Evolutionary conservation across 2,329 filamentous ascomycete species (phyloP).

Genomic region (Torrubiella hemipterigena): DNA sequence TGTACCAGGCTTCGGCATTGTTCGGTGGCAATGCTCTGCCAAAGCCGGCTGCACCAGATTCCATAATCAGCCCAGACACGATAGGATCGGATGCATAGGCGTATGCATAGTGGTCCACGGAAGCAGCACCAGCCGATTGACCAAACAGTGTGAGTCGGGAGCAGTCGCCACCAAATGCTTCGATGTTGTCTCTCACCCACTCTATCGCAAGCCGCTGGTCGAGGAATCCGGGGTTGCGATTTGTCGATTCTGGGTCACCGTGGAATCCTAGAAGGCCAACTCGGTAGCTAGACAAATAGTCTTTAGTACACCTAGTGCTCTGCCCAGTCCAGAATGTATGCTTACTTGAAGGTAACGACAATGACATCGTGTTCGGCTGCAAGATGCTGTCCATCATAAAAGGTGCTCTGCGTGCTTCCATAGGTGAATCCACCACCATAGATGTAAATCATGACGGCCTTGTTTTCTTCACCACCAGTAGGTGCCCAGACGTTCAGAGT

Average conservation of each 20-base stretch:
- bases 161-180: neutral
- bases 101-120: constrained; percentile 28
- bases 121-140: neutral
- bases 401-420: constrained; percentile 16
- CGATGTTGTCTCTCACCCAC: neutral
- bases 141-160: neutral
- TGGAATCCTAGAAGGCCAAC: constrained; percentile 21
- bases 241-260: constrained; percentile 7
- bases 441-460: constrained; percentile 24
- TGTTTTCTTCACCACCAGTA: constrained; percentile 15
- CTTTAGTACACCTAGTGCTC: neutral
- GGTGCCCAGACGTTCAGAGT: constrained; percentile 25
- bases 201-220: neutral
- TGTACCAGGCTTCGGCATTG: neutral
- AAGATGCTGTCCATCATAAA: constrained; percentile 23
- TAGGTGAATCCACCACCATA: constrained; percentile 21
- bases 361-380: constrained; percentile 24
- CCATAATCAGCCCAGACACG: constrained; percentile 5
- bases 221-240: neutral
- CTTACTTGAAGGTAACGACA: constrained; percentile 23
- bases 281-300: constrained; percentile 14
- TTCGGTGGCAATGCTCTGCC: neutral
- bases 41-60: neutral
- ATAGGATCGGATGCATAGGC: constrained; percentile 32
- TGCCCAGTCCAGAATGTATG: neutral